Base-by-base conservation (phyloP, 2,329 filamentous ascomycete genomes). In the Scedosporium minutisporum region DNA sequence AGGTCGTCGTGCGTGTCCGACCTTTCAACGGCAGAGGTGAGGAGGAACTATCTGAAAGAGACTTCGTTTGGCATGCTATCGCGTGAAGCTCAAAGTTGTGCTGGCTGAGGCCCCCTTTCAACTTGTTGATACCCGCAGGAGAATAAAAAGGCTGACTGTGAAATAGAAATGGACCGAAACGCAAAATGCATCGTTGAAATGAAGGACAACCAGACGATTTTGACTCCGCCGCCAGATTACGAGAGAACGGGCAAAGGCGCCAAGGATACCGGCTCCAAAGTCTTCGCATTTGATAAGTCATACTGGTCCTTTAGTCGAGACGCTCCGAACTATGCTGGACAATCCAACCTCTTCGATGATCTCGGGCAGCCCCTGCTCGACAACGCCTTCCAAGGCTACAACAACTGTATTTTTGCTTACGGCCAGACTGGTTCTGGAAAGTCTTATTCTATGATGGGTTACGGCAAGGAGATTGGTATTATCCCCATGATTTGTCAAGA, bases 381-480 rank as follows among this genome's bases (percentile, higher is more conserved):
- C 78, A 99, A 99, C 84, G 95, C 95, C 18, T 99, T 99, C 73
- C 87, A 93, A 71, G 95, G 95, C 55, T 99, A 97, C 80, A 97
- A 99, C 81, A 99, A 97, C 76, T 99, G 95, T 81, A 99, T 99
- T 71, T 99, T 99, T 73, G 95, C 95, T 14, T 99, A 99, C 73
- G 95, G 95, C 18, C 95, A 99, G 79, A 99, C 95, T 1, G 95
- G 95, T 68, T 97, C 95, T 1, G 95, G 95, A 76, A 99, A 99
- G 78, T 97, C 92, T 16, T 99, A 99, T 76, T 97, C 93, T 38
- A 99, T 99, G 93, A 99, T 99, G 95, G 95, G 95, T 58, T 99
- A 97, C 76, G 95, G 95, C 62, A 89, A 93, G 70, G 93, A 99
- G 71, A 85, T 92, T 63, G 95, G 95, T 74, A 95, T 99, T 66